A percentile compares a stretch with the other conserved stretches of the same genome.
Evolutionary conservation across 805 yeast species (phyloP).

Genomic region (Saccharomycopsis vini): DNA sequence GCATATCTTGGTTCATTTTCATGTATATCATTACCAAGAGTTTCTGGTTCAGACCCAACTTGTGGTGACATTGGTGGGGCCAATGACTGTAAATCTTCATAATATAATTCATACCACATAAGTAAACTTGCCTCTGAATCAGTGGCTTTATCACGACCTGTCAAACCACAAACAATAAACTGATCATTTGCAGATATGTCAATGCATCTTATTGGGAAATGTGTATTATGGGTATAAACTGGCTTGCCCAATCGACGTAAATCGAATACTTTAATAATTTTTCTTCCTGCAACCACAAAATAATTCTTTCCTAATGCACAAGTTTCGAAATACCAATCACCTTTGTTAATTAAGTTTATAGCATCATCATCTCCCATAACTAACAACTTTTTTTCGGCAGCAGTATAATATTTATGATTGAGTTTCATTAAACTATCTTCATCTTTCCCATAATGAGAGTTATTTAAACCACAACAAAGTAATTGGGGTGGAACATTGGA

Average conservation of each 20-base stretch:
- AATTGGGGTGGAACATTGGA: slow-evolving; percentile 43
- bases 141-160: slow-evolving; percentile 51
- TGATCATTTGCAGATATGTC: slow-evolving; percentile 59
- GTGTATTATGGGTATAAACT: slow-evolving; percentile 58
- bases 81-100: background rate
- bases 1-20: background rate
- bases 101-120: slow-evolving; percentile 12
- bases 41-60: background rate
- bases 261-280: slow-evolving; percentile 60
- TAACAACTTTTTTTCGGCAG: slow-evolving; percentile 3
- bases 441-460: slow-evolving; percentile 57
- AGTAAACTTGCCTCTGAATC: slow-evolving; percentile 18
- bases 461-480: slow-evolving; percentile 56
- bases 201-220: slow-evolving; percentile 71
- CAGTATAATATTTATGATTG: slow-evolving; percentile 20
- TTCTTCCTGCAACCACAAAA: slow-evolving; percentile 61
- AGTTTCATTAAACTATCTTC: slow-evolving; percentile 31
- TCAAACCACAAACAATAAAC: slow-evolving; percentile 70
- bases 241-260: slow-evolving; percentile 48
- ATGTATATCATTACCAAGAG: background rate
- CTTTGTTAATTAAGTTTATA: slow-evolving; percentile 26
- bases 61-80: background rate
- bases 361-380: slow-evolving; percentile 24
- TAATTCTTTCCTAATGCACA: slow-evolving; percentile 23
- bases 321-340: slow-evolving; percentile 17